Base-by-base conservation (phyloP, 257 asterid genomes). In the Datura wrightii region DNA sequence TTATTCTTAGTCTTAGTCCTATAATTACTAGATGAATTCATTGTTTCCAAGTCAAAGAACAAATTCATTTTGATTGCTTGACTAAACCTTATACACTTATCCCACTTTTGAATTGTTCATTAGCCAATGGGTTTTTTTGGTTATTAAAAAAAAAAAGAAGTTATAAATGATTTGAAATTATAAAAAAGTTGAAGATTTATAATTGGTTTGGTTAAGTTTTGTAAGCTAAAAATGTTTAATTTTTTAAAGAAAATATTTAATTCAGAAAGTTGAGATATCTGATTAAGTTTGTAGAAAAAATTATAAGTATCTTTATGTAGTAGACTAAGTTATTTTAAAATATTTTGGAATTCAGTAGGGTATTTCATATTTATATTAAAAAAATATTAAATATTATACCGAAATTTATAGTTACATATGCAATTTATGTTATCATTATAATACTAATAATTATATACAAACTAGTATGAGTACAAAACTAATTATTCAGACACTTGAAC, bases 11-110 rank as follows among this genome's bases (percentile, higher is more conserved):
- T 58, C 18, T 1, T 58, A 24, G 19, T 50, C 8, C 5, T 50
- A 24, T 4, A 10, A 18, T 71, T 71, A 10, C 79, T n/a, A 4
- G 19, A 24, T 2, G 6, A 46, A 74, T 74, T 46, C 44, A 24
- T 76, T 76, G 81, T 76, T 3, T 76, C 81, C 81, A 24, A 76
- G 56, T 50, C 81, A 76, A 76, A 76, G 81, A 44, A 24, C 59
- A 48, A 48, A 44, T 71, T 48, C 39, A 46, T 31, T 76, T 76
- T 76, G 82, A 76, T 50, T 50, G 46, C 8, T 74, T 48, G 52
- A 48, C 42, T 36, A 66, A 50, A 36, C 11, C 46, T 13, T 13
- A 36, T 13, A 65, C 5, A 65, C 46, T 13, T 34, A 66, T 66
- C n/a, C 55, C 55, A 8, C 10, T 9, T 44, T 72, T 72, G 41